These are phyloP conservation scores for Rutstroemia sp. DNA, from an alignment of 2,329 filamentous ascomycete genomes.

Conservation along the genomic window DNA sequence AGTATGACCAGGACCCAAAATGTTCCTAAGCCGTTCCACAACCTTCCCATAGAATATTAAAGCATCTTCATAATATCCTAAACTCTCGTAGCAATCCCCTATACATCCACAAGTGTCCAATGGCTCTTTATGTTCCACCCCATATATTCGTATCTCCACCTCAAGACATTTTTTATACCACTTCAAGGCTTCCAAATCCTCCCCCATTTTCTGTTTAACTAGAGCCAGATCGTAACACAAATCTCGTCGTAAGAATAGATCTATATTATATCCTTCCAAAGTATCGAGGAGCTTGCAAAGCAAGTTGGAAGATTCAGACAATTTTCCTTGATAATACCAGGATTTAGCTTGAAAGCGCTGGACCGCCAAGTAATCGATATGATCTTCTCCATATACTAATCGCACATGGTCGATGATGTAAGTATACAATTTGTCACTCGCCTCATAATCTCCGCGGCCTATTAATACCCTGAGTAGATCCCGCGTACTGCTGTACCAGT, in stretches of 20 bases:
- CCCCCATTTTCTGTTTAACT: neutral
- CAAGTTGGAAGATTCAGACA: neutral
- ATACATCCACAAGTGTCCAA: neutral
- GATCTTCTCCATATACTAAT: neutral
- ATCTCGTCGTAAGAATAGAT: neutral
- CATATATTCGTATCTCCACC: neutral
- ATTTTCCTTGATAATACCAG: neutral
- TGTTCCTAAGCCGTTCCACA: too few species aligned
- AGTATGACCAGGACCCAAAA: neutral
- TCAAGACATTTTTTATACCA: neutral
- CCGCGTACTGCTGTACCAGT: fast-evolving
- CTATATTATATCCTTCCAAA: neutral
- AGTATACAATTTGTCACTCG: neutral
- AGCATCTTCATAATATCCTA: neutral
- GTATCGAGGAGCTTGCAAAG: neutral
- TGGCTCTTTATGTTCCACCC: neutral
- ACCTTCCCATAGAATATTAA: neutral
- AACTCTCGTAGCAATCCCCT: neutral
- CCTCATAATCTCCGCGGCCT: neutral
- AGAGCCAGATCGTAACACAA: neutral
- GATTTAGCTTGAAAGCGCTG: neutral
- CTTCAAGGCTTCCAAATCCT: neutral
- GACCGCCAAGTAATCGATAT: neutral
- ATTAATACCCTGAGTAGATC: neutral
- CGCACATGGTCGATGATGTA: neutral